A percentile compares a stretch with the other conserved stretches of the same genome.
Conservation (phyloP, 345 rosid genomes). For the Excoecaria cochinchinensis region DNA sequence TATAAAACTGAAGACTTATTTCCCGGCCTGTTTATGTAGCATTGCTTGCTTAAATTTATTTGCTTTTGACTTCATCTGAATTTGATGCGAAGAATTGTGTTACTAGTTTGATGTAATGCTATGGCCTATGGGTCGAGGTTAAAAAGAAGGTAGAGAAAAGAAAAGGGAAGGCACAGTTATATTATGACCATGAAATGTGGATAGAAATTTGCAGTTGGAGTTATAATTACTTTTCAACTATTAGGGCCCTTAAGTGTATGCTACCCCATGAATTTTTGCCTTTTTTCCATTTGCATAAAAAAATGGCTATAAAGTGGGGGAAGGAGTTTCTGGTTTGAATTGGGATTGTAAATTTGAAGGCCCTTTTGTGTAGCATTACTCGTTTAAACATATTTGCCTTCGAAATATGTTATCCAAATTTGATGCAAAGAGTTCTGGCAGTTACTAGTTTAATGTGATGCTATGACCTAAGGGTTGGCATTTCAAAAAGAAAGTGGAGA, state of each 20-base stretch:
- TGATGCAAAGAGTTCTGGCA: too few relatives aligned
- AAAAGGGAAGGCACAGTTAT: not conserved
- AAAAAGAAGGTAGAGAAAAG: too few relatives aligned
- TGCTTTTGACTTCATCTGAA: not conserved
- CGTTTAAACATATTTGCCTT: too few relatives aligned
- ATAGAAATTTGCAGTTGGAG: not conserved
- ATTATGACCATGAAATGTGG: not conserved
- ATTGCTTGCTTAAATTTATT: not conserved
- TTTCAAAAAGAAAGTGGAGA: too few relatives aligned
- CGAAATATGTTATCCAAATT: too few relatives aligned
- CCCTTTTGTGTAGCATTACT: too few relatives aligned
- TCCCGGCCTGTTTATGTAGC: not conserved
- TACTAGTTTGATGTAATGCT: not conserved
- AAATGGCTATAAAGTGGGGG: too few relatives aligned
- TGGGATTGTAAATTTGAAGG: too few relatives aligned
- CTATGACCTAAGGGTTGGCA: too few relatives aligned
- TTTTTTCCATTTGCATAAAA: not conserved
- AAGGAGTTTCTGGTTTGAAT: not conserved
- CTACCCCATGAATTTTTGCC: not conserved
- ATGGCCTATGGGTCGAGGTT: not conserved
- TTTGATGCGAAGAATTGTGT: not conserved
- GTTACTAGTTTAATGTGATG: too few relatives aligned
- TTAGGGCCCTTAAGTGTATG: not conserved
- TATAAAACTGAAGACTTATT: not conserved
- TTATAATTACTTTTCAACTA: not conserved